phyloP scores from a whole-genome alignment of 176 grass and related monocot species.

The Stipa capillata region DNA sequence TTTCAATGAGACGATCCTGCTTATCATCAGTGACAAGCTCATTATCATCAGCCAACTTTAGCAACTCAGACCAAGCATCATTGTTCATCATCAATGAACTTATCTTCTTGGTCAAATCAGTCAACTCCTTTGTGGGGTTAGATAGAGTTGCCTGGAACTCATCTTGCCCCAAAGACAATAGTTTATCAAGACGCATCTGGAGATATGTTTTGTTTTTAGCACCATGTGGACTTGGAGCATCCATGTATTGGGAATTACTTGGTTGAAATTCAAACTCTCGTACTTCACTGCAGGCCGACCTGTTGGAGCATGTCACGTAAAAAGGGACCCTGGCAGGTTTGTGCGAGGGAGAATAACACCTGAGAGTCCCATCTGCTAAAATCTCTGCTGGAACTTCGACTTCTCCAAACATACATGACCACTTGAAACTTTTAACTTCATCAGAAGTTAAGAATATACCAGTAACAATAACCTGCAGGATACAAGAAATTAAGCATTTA shows the following conservation, averaged over 20 bases:
- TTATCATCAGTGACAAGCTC: conserved; percentile 27
- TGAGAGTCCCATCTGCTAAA: conserved; percentile 42
- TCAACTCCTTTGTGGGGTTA: conserved; percentile 44
- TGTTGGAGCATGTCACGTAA: conserved; percentile 84
- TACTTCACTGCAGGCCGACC: conserved; percentile 82
- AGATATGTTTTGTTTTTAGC: conserved; percentile 52
- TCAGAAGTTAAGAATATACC: conserved; percentile 62
- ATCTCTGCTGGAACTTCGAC: conserved; percentile 72
- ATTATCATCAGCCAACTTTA: conserved; percentile 60
- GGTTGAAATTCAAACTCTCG: conserved; percentile 87
- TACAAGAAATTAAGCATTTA: conserved; percentile 30
- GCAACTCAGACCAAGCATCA: conserved; percentile 64
- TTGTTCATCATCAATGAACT: conserved; percentile 53
- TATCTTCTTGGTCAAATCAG: conserved; percentile 72
- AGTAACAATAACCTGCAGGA: conserved; percentile 58
- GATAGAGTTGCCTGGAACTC: conserved; percentile 31
- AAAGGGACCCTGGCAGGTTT: conserved; percentile 78
- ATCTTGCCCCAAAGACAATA: conserved; percentile 53
- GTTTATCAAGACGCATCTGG: conserved; percentile 57
- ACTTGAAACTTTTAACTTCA: conserved; percentile 45
- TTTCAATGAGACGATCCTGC: conserved; percentile 53
- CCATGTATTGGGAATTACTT: conserved; percentile 47
- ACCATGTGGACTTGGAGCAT: conserved; percentile 47
- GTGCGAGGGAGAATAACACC: conserved; percentile 59
- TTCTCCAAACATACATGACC: conserved; percentile 99